Conservation (phyloP, 176 grass and related monocot genomes). For the Elymus sibiricus region DNA sequence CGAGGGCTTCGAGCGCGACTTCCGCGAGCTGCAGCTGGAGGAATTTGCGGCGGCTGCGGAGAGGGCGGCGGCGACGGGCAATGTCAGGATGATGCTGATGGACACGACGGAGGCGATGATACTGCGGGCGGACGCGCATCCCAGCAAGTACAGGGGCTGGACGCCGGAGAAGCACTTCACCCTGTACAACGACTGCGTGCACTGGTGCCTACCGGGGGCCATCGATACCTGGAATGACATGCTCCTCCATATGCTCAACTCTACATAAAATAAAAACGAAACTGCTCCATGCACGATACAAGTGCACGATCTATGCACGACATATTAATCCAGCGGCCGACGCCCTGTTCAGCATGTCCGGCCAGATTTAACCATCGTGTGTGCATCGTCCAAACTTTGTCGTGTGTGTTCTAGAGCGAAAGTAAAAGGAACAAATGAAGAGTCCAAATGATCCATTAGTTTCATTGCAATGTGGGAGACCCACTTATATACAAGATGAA, state of each 20-base stretch:
- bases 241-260: slow-evolving; percentile 15
- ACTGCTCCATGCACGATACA: too few relatives aligned
- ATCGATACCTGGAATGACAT: slow-evolving; percentile 93
- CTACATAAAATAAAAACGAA: neutral
- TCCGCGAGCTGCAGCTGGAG: slow-evolving; percentile 11
- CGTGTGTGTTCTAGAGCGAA: too few relatives aligned
- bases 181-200: slow-evolving; percentile 70
- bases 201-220: slow-evolving; percentile 87
- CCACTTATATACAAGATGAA: too few relatives aligned
- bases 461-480: too few relatives aligned
- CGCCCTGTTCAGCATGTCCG: too few relatives aligned
- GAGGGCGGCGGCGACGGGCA: neutral
- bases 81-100: slow-evolving; percentile 32
- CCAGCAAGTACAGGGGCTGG: slow-evolving; percentile 52
- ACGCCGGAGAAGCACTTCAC: slow-evolving; percentile 33
- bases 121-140: slow-evolving; percentile 64
- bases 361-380: too few relatives aligned
- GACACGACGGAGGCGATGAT: slow-evolving; percentile 45
- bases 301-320: too few relatives aligned
- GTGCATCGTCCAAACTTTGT: too few relatives aligned
- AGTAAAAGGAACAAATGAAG: too few relatives aligned
- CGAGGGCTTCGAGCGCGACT: slow-evolving; percentile 22
- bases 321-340: too few relatives aligned
- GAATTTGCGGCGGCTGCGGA: neutral
- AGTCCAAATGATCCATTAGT: too few relatives aligned